These are phyloP conservation scores for Moesziomyces antarcticus DNA, from an alignment of 1,284 basidiomycete species.

Conservation along the genomic window DNA sequence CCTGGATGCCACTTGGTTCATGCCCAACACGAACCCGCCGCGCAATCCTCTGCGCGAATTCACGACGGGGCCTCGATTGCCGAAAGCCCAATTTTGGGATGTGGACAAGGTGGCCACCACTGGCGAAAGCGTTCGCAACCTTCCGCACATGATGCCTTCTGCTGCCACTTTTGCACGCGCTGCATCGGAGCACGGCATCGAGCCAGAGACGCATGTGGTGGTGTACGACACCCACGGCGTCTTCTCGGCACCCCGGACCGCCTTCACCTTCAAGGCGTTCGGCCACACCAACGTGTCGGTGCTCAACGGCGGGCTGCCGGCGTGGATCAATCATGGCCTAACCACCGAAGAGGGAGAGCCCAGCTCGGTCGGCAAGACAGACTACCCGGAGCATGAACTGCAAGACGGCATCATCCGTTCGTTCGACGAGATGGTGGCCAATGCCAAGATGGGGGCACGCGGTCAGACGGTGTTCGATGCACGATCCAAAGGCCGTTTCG, in stretches of 20 bases:
- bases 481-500: slow-evolving; percentile 79
- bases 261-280: slow-evolving; percentile 63
- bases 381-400: slow-evolving; percentile 72
- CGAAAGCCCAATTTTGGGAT: slow-evolving; percentile 81
- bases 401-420: slow-evolving; percentile 73
- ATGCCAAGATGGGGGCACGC: slow-evolving; percentile 73
- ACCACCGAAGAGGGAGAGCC: slow-evolving; percentile 47
- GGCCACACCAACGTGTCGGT: slow-evolving; percentile 61
- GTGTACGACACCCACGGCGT: slow-evolving; percentile 75
- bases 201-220: slow-evolving; percentile 81
- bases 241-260: slow-evolving; percentile 53
- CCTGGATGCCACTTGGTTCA: slow-evolving; percentile 83
- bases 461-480: slow-evolving; percentile 87
- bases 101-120: slow-evolving; percentile 75
- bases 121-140: slow-evolving; percentile 57
- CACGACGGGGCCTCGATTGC: slow-evolving; percentile 74
- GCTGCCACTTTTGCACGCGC: slow-evolving; percentile 79
- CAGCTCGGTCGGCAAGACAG: slow-evolving; percentile 7
- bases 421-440: slow-evolving; percentile 84
- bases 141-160: slow-evolving; percentile 94
- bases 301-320: slow-evolving; percentile 64
- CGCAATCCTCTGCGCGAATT: slow-evolving; percentile 77
- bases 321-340: slow-evolving; percentile 52
- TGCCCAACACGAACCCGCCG: slow-evolving; percentile 78
- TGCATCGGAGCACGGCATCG: slow-evolving; percentile 82